A percentile compares a stretch with the other conserved stretches of the same genome.
These are phyloP conservation scores for Fonsecaea monophora DNA, from an alignment of 2,329 filamentous ascomycete genomes.

Conservation along the genomic window DNA sequence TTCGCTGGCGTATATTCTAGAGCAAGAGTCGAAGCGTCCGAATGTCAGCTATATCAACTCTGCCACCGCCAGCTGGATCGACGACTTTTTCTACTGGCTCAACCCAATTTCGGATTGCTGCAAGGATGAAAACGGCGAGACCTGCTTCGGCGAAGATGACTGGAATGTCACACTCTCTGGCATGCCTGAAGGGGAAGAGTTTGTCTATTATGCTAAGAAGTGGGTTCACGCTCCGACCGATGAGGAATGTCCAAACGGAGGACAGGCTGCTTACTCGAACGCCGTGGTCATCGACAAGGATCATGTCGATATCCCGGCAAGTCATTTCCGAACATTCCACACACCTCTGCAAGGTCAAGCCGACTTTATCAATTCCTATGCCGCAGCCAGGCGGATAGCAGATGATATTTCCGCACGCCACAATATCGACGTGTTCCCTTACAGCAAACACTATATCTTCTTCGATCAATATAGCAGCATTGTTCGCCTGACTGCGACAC, in stretches of 20 bases:
- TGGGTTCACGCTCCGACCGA: constrained; percentile 83
- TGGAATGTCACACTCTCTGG: constrained; percentile 91
- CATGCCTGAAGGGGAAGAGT: constrained; percentile 94
- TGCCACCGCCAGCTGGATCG: constrained; percentile 91
- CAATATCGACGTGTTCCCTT: constrained; percentile 86
- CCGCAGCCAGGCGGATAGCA: constrained; percentile 85
- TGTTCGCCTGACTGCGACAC: constrained; percentile 75
- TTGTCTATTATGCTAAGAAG: constrained; percentile 80
- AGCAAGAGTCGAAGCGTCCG: constrained; percentile 90
- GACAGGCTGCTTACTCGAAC: constrained; percentile 83
- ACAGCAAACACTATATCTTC: constrained; percentile 98
- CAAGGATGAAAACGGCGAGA: constrained; percentile 72
- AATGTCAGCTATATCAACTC: constrained; percentile 87
- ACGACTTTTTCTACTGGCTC: constrained; percentile 97
- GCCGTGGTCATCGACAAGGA: constrained; percentile 79
- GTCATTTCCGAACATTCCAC: constrained; percentile 90
- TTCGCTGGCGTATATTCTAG: constrained; percentile 86
- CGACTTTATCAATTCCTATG: constrained; percentile 92
- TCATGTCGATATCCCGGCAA: constrained; percentile 73
- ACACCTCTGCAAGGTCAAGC: constrained; percentile 84
- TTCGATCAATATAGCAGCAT: constrained; percentile 96
- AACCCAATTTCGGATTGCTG: constrained; percentile 79
- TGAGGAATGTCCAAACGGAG: constrained; percentile 84
- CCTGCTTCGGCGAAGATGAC: constrained; percentile 79
- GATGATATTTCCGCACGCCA: constrained; percentile 74